Conservation (phyloP, 192 early-diverging fungal species). For the Chytriomyces confervae region DNA sequence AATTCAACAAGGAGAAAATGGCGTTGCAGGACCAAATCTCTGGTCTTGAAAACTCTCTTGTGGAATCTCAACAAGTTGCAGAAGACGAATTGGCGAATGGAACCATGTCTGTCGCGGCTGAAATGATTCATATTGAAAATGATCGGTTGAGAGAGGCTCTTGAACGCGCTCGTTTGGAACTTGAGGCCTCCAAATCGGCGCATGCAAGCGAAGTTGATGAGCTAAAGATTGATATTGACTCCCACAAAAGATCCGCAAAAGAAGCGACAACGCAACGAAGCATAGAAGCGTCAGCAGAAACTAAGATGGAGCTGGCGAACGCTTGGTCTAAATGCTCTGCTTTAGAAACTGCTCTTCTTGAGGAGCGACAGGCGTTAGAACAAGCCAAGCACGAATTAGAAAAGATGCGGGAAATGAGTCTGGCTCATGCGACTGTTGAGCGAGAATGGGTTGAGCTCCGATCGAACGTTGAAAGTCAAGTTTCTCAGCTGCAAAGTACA, state of each 20-base stretch:
- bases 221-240: not conserved
- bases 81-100: not conserved
- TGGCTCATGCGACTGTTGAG: no score
- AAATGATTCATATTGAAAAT: not conserved
- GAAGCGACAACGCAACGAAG: not conserved
- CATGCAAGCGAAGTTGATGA: not conserved
- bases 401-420: no score
- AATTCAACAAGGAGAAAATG: not conserved
- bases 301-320: not conserved
- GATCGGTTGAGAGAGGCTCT: not conserved
- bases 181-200: not conserved
- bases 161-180: not conserved
- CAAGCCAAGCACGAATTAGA: not conserved
- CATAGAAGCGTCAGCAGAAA: not conserved
- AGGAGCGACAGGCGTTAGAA: not conserved
- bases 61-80: not conserved
- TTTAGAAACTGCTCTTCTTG: not conserved
- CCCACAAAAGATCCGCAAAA: not conserved
- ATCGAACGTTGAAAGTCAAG: not conserved
- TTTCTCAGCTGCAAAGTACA: not conserved
- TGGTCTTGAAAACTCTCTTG: not conserved
- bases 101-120: no score
- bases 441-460: not conserved
- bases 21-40: not conserved
- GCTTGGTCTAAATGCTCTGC: not conserved